phyloP scores from a whole-genome alignment of 2,329 filamentous ascomycete genomes.

The Fragosphaeria purpurea region DNA sequence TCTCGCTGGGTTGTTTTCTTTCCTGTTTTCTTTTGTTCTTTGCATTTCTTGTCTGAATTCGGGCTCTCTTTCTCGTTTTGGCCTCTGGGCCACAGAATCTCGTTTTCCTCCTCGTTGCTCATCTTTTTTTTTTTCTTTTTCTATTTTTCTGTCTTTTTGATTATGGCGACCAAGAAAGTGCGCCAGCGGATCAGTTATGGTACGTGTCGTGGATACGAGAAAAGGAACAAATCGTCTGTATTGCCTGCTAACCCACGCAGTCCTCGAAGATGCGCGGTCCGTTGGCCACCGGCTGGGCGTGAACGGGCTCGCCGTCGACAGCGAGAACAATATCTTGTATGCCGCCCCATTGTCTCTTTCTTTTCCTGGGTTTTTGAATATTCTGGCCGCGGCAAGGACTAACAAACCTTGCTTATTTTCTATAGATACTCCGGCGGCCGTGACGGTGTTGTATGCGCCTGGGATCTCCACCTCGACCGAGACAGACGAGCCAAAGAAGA shows the following conservation, averaged over 20 bases:
- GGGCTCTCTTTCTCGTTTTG: neutral
- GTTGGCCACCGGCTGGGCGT: constrained; percentile 89
- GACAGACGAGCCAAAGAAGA: constrained; percentile 23
- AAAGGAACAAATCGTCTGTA: too few relatives aligned
- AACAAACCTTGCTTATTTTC: neutral
- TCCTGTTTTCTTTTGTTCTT: too few relatives aligned
- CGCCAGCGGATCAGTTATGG: constrained; percentile 59
- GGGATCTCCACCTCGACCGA: constrained; percentile 73
- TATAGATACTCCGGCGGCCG: constrained; percentile 85
- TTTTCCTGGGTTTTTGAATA: too few relatives aligned
- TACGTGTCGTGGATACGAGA: constrained; percentile 24
- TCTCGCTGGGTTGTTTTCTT: too few relatives aligned
- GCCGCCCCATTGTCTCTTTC: constrained; percentile 20
- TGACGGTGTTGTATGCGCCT: constrained; percentile 91
- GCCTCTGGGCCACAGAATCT: constrained; percentile 3
- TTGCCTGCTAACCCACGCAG: constrained; percentile 24
- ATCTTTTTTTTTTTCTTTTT: neutral
- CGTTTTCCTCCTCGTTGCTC: neutral
- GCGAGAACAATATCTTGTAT: constrained; percentile 75
- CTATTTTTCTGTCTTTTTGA: constrained; percentile 17
- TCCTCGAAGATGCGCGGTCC: constrained; percentile 48
- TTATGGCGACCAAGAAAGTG: constrained; percentile 51
- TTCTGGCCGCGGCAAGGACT: too few relatives aligned
- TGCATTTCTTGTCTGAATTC: too few relatives aligned
- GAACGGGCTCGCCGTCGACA: constrained; percentile 85